Evolutionary conservation across 805 yeast genomes (phyloP), one percentile per base, ranked within the genome.

Genomic region (Barnettozyma wickerhamii): DNA sequence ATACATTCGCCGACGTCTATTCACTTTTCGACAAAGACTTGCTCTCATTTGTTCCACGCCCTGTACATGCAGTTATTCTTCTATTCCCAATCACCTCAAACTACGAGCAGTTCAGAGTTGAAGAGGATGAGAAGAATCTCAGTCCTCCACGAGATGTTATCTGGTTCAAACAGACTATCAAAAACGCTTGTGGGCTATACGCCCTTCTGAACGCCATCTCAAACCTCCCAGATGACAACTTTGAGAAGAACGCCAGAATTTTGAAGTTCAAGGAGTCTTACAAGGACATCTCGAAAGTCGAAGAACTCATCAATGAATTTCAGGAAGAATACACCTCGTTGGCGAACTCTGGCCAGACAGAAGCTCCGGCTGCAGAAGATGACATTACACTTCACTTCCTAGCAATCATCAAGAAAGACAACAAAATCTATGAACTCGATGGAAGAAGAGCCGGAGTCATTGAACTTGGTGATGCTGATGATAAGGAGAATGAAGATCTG

Each of bases 181-280:
- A 75, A 47, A 91, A 91, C 58, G 95, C 95, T 0, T 91, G 99
- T 65, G 99, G 99, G 5, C 72, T 95, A 24, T 87, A 84, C 62
- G 98, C 96, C 0, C 60, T 93, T 34, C 64, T 91, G 18, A 97
- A 91, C 53, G 69, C 80, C 0, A 50, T 75, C 7, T 59, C 72
- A 6, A 69, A 69, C 31, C 61, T 72, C 35, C 61, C 59, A 10
- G 50, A 60, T 5, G 62, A 64, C 7, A 33, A 40, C 6, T 52
- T 46, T 36, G 40, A 42, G 13, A 30, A 33, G 12, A 38, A 39
- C 15, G 46, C 56, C 4, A 42, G 19, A 27, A 41, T 51, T 15
- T n/a, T 35, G 7, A 30, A 55, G n/a, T 48, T 54, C 38, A 50
- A 37, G 35, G 15, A 32, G n/a, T 37, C 28, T 5, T 33, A 33